Percentiles rank a stretch among this genome's conserved stretches.
Evolutionary conservation across 305 asterid genomes (phyloP).

Genomic region (Fraxinus latifolia): DNA sequence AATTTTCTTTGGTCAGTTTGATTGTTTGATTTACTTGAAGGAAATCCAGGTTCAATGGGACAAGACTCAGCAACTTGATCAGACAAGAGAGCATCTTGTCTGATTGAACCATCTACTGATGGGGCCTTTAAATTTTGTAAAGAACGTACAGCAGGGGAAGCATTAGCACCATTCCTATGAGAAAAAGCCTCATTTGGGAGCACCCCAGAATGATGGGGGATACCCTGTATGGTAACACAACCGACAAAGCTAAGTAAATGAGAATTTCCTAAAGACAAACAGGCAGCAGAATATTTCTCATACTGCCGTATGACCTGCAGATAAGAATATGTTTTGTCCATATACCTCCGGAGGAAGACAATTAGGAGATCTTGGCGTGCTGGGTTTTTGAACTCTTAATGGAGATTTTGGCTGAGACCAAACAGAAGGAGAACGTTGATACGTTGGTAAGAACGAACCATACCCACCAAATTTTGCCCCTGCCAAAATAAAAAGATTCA

Average conservation of each 20-base stretch:
- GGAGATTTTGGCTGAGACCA: conserved; percentile 60
- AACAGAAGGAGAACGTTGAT: conserved; percentile 71
- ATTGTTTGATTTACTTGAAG: conserved; percentile 41
- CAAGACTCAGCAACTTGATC: conserved; percentile 42
- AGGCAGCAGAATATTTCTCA: conserved; percentile 15
- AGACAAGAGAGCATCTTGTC: conserved; percentile 35
- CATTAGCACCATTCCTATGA: conserved; percentile 42
- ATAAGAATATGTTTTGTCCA: conserved; percentile 23
- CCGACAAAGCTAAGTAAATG: conserved; percentile 35
- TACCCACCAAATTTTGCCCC: conserved; percentile 90
- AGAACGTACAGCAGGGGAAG: conserved; percentile 29
- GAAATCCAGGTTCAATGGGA: conserved; percentile 41
- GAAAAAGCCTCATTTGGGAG: conserved; percentile 35
- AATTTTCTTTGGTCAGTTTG: conserved; percentile 46
- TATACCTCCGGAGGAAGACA: conserved; percentile 51
- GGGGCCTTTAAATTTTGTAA: conserved; percentile 37
- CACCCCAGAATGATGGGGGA: conserved; percentile 33
- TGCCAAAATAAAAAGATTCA: conserved; percentile 32
- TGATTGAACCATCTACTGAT: conserved; percentile 34
- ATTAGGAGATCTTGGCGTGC: conserved; percentile 44
- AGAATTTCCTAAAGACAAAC: conserved; percentile 19
- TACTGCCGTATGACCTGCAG: conserved; percentile 17
- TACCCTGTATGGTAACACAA: conserved; percentile 36
- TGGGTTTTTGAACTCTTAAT: conserved; percentile 44
- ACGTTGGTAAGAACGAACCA: conserved; percentile 77